Base-by-base conservation (phyloP, 1,139 yeast genomes). In the Debaryomyces nepalensis region DNA sequence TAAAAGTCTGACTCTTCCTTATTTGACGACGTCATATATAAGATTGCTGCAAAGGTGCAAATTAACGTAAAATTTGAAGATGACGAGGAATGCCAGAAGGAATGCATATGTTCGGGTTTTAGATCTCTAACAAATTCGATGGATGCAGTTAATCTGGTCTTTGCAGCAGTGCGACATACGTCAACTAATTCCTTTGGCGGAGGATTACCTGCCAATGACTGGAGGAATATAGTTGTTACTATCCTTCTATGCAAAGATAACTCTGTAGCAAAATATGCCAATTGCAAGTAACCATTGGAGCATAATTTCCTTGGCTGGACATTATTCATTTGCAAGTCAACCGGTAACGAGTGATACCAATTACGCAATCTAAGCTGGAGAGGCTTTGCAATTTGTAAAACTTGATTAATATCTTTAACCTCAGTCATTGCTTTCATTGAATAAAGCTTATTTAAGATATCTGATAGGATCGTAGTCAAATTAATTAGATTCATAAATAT, bases 31-130 rank as follows among this genome's bases (percentile, higher is more conserved):
- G 91, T 82, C 23, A 82, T 80, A 54, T 75, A 87, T 42, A 90
- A 66, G 7, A 90, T 68, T 0, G 95, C 84, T 0, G 96, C 95
- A 73, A 90, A 90, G 0, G 93, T 81, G 2, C 96, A 96, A 41
- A 89, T 87, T 35, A 87, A 65, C 3, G 95, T 83, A 50, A 90
- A 81, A 56, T 86, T 87, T 8, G 87, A 77, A 0, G 91, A 75
- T 0, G 96, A 78, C 4, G 90, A 82, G 2, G 90, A 79, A 61
- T 87, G 93, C 97, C 97, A 90, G 62, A 88, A 89, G 7, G 95
- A 81, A 57, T 83, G 90, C 40, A 87, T 77, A 57, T 89, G 96
- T 51, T 88, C 96, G 2, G 86, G 85, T 51, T 83, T 82, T 55
- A 90, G 73, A 45, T 81, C 84, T 43, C 84, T 68, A 8, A 88